phyloP scores from a whole-genome alignment of 148 eudicot species.

The Chenopodium suecicum region DNA sequence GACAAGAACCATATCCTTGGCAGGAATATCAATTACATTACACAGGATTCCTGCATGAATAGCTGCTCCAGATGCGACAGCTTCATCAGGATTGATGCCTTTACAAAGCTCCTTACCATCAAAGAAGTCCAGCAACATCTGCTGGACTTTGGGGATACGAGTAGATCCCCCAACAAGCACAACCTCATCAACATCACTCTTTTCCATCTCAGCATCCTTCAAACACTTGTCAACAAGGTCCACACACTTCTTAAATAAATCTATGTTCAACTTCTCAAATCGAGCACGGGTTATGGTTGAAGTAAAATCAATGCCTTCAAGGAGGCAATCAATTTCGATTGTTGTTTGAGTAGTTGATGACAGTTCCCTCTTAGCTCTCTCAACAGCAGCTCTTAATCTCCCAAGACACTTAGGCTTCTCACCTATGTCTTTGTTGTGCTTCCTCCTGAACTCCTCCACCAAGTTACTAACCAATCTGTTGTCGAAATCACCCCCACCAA shows the following conservation, averaged over 20 bases:
- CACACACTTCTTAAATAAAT: not conserved
- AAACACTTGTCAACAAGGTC: not conserved
- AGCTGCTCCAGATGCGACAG: not conserved
- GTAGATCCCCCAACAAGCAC: not conserved
- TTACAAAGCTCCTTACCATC: not conserved
- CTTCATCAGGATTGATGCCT: not conserved
- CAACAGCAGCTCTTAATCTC: not conserved
- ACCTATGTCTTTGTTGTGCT: not conserved
- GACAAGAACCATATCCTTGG: not conserved
- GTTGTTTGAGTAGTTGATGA: not conserved
- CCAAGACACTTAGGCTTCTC: not conserved
- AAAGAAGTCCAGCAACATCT: not conserved
- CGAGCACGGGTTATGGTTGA: not conserved
- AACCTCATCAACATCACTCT: not conserved
- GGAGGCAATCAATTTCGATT: not conserved
- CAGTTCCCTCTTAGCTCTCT: not conserved
- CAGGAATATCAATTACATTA: not conserved
- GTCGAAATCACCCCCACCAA: not conserved
- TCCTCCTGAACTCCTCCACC: not conserved
- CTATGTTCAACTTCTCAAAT: not conserved
- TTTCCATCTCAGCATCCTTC: not conserved
- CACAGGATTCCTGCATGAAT: not conserved
- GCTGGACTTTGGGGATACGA: not conserved
- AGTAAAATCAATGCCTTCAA: not conserved
- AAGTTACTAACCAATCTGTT: not conserved